Evolutionary conservation across 2,329 filamentous ascomycete species (phyloP).

Genomic region (Elsinoe perseae): DNA sequence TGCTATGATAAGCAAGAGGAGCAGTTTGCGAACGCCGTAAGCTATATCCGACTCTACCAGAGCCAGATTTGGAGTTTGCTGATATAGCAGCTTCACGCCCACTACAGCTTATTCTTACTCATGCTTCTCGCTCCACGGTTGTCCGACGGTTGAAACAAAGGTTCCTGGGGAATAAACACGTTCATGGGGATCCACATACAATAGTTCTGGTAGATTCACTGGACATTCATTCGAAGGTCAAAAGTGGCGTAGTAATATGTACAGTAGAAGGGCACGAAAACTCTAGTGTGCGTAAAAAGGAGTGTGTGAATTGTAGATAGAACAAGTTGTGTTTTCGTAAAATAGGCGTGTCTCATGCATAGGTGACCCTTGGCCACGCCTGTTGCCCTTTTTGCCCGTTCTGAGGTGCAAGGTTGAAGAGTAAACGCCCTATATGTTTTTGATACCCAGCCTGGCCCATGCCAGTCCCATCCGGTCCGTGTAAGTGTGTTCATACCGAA

Average conservation of each 20-base stretch:
- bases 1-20: neutral
- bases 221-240: neutral
- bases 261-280: slow-evolving; percentile 5
- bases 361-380: slow-evolving; percentile 5
- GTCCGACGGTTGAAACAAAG: neutral
- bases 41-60: no score
- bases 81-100: neutral
- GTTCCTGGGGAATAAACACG: neutral
- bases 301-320: slow-evolving; percentile 10
- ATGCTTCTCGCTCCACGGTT: neutral
- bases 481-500: slow-evolving; percentile 14
- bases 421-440: slow-evolving; percentile 10
- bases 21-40: neutral
- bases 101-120: neutral
- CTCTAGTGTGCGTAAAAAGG: neutral
- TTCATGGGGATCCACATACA: neutral
- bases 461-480: neutral
- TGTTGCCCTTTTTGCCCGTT: slow-evolving; percentile 3
- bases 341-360: slow-evolving; percentile 12
- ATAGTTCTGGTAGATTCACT: neutral
- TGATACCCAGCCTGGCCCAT: neutral
- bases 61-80: no score
- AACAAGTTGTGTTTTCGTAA: slow-evolving; percentile 8
- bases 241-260: neutral
- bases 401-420: slow-evolving; percentile 5